Base-by-base conservation (phyloP, 768 basidiomycete genomes). In the Hortiboletus campestris region DNA sequence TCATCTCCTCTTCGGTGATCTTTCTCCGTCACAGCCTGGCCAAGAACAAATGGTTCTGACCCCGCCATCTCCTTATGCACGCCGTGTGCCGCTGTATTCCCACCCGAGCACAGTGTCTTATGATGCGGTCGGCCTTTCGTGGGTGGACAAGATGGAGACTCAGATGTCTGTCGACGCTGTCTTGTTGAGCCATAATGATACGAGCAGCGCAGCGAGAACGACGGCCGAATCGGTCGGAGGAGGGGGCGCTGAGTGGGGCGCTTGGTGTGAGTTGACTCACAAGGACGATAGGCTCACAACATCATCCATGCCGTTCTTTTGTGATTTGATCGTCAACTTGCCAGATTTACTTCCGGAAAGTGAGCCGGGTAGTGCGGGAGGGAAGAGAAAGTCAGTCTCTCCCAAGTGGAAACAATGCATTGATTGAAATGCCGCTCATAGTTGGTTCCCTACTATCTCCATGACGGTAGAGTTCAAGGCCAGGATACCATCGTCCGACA, bases 361-460 rank as follows among this genome's bases (percentile, higher is more conserved):
- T 47, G 75, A 81, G 56, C 71, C 71, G n/a, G 67, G 62, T n/a
- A 75, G 73, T 43, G 13, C 32, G 16, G 46, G 22, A 41, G 7
- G 45, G 31, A 46, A 46, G 22, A 38, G 4, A 32, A 59, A 57
- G 71, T 66, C 11, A 40, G 67, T 28, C 46, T 52, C 32, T 35
- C 28, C 13, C n/a, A 12, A 5, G 32, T 31, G 8, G 12, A 19
- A 9, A 38, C 10, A 6, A 35, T 6, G 11, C 19, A 22, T 9
- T 36, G 44, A 55, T 34, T 40, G n/a, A 50, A 43, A 43, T 50
- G 3, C 5, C 8, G 29, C 19, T 29, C 17, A 25, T 19, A 84
- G 83, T 38, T 86, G 85, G 86, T 82, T 73, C 62, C 84, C 85
- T 14, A 88, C 87, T 0, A 75, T 88, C 71, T 75, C 78, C 0